Evolutionary conservation across 176 grass and related monocot genomes (phyloP).

Genomic region (Alloteropsis semialata): DNA sequence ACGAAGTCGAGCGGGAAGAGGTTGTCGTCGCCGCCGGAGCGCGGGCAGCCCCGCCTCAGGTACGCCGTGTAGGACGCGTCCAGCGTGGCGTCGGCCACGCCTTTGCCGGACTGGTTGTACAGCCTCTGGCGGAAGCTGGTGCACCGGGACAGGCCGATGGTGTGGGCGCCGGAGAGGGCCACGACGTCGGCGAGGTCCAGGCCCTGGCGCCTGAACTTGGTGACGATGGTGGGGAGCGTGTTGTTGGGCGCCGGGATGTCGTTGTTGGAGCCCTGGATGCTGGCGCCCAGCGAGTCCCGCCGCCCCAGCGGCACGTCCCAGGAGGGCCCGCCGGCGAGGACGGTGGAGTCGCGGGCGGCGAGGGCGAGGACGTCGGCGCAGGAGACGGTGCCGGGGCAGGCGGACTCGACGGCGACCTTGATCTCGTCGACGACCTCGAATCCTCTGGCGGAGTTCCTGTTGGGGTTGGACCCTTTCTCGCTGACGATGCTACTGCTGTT

Average conservation of each 20-base stretch:
- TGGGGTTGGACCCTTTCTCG: conserved; percentile 78
- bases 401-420: conserved; percentile 54
- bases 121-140: conserved; percentile 82
- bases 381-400: conserved; percentile 29
- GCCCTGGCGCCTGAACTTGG: conserved; percentile 74
- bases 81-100: conserved; percentile 53
- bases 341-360: conserved; percentile 47
- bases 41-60: conserved; percentile 57
- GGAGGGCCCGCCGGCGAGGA: conserved; percentile 58
- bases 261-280: conserved; percentile 81
- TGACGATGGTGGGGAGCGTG: conserved; percentile 80
- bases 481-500: conserved; percentile 60
- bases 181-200: conserved; percentile 64
- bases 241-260: conserved; percentile 92
- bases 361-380: neutral
- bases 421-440: conserved; percentile 72
- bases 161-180: conserved; percentile 71
- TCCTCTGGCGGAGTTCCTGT: conserved; percentile 55
- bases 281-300: conserved; percentile 67
- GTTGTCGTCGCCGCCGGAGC: conserved; percentile 64
- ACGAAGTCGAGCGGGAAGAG: conserved; percentile 68
- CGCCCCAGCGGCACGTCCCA: conserved; percentile 89
- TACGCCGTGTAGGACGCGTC: conserved; percentile 36
- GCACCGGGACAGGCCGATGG: conserved; percentile 72
- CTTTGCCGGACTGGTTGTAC: conserved; percentile 75